Conservation (phyloP, 2,329 filamentous ascomycete species). For the Aspergillus tanneri region DNA sequence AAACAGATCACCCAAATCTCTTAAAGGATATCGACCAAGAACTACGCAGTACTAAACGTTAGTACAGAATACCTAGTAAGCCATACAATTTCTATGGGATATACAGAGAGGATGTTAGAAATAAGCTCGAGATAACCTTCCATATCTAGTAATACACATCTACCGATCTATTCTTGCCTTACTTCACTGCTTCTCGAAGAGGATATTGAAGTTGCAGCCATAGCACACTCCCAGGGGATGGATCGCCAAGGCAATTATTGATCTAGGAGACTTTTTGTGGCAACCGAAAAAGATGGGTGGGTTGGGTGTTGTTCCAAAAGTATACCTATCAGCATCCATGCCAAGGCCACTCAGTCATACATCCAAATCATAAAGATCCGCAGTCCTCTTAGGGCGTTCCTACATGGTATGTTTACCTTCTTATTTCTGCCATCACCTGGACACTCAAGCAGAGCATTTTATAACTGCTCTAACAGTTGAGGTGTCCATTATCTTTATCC, state of each 20-base stretch:
- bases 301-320: neutral
- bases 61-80: constrained; percentile 12
- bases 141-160: no score
- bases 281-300: neutral
- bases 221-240: neutral
- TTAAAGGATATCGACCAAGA: constrained; percentile 10
- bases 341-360: constrained; percentile 1
- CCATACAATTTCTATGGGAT: no score
- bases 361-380: no score
- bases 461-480: no score
- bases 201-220: neutral
- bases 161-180: no score
- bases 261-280: neutral
- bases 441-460: no score
- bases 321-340: neutral
- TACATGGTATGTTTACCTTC: no score
- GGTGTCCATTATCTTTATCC: no score
- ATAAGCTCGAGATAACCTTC: no score
- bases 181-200: neutral
- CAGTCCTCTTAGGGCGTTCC: no score
- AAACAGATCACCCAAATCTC: constrained; percentile 8
- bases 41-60: constrained; percentile 13
- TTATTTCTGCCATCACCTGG: no score
- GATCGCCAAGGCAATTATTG: neutral
- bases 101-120: no score